Base-by-base conservation (phyloP, 2,329 filamentous ascomycete genomes). In the Onygena corvina region DNA sequence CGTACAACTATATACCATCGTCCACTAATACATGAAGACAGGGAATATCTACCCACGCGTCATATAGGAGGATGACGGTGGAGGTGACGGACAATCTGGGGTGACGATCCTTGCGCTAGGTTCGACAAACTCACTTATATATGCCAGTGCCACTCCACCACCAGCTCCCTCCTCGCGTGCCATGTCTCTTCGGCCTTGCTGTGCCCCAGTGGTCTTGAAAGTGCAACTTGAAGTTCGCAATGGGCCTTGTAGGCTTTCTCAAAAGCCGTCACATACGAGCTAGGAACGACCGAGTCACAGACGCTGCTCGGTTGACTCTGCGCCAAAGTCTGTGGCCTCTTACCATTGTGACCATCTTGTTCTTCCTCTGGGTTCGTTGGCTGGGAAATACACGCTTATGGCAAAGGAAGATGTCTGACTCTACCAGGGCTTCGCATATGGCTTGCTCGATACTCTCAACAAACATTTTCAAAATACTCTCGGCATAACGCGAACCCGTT, bases 391-490 rank as follows among this genome's bases (percentile, higher is more conserved):
- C 31, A 14, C 14, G 12, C 8, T 23, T 31, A 11, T 31, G 11
- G 27, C 6, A 18, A 11, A 16, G 20, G 12, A 40, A 11, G 8
- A 36, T 20, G 21, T 23, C 21, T 49, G 14, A 42, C 31, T 25
- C 23, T 20, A 9, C 12, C 34, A 67, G 66, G 70, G 71, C 3
- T 71, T 73, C 48, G 68, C 70, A 25, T 73, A 73, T 57, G 70
- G 71, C n/a, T 55, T 75, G 54, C 58, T 71, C 27, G 71, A 74
- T 58, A 71, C 71, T 3, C 59, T 75, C 44, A 75, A 75, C 59
- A 73, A 73, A 51, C 76, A 79, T 59, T 79, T 80, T 61, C 76
- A 79, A 54, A 74, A 72, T 46, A 74, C 73, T 2, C 66, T 79
- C 11, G 59, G 66, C 50, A 78, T 80, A 52, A 72, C 69, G 27